phyloP scores from a whole-genome alignment of 306 rosid genomes.

The Pyrus pyrifolia region DNA sequence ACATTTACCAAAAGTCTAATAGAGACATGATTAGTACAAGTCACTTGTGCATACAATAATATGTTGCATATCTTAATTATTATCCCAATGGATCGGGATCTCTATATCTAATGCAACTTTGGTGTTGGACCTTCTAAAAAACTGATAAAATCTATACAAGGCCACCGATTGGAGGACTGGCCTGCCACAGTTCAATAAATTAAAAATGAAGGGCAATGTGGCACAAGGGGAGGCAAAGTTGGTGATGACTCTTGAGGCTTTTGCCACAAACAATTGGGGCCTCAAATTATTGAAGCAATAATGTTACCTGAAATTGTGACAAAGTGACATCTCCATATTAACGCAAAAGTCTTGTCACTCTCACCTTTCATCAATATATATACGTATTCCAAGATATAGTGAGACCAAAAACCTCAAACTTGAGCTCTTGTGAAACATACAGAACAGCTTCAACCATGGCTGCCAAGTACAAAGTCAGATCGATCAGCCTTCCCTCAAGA shows the following conservation, averaged over 20 bases:
- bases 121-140: not conserved
- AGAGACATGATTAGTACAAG: not conserved
- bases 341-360: not conserved
- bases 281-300: slow-evolving; percentile 15
- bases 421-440: not conserved
- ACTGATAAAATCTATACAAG: slow-evolving; percentile 13
- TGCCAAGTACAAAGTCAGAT: slow-evolving; percentile 33
- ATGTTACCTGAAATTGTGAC: slow-evolving; percentile 36
- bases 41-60: slow-evolving; percentile 31
- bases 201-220: slow-evolving; percentile 24
- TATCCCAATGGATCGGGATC: slow-evolving; percentile 24
- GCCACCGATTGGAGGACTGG: slow-evolving; percentile 11
- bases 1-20: not conserved
- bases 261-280: slow-evolving; percentile 2
- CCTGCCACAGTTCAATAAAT: slow-evolving; percentile 6
- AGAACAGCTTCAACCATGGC: slow-evolving; percentile 31
- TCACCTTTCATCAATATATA: not conserved
- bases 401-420: not conserved
- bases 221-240: slow-evolving; percentile 30
- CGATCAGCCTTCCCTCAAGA: slow-evolving; percentile 57
- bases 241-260: slow-evolving; percentile 20
- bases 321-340: not conserved
- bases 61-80: not conserved
- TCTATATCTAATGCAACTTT: not conserved
- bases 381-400: not conserved